phyloP scores from a whole-genome alignment of 306 rosid genomes.

The Elaeagnus macrophylla region DNA sequence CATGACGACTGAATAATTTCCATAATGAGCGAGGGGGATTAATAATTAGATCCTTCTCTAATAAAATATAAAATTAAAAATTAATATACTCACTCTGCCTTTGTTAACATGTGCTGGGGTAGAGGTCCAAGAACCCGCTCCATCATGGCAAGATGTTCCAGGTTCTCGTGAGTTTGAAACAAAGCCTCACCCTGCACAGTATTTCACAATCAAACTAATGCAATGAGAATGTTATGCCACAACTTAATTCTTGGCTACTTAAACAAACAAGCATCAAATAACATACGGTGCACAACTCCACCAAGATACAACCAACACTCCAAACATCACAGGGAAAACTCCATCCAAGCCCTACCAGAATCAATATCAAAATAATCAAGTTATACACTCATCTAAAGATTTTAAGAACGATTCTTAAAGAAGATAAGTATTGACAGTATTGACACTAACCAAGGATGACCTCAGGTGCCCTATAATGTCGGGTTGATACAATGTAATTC shows the following conservation, averaged over 20 bases:
- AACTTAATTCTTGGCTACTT: neutral
- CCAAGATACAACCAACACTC: constrained; percentile 97
- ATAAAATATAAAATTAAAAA: no score
- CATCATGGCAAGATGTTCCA: constrained; percentile 98
- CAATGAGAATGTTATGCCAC: no score
- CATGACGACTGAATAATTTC: constrained; percentile 48
- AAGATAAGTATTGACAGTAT: neutral
- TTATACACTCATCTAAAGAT: neutral
- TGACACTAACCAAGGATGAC: constrained; percentile 67
- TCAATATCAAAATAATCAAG: neutral
- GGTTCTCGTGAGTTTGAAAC: constrained; percentile 92
- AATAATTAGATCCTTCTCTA: neutral
- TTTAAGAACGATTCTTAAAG: neutral
- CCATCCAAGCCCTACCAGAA: constrained; percentile 76
- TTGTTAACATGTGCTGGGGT: constrained; percentile 62
- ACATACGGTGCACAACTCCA: constrained; percentile 80
- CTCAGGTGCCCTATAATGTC: constrained; percentile 97
- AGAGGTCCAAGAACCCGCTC: constrained; percentile 78
- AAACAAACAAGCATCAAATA: neutral
- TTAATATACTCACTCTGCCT: constrained; percentile 51
- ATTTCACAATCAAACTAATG: neutral
- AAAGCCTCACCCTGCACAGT: constrained; percentile 73
- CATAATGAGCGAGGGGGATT: neutral
- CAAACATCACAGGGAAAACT: constrained; percentile 87
- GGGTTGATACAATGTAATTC: constrained; percentile 81